Conservation (phyloP, 1,284 basidiomycete species). For the Ustilago bromivora region DNA sequence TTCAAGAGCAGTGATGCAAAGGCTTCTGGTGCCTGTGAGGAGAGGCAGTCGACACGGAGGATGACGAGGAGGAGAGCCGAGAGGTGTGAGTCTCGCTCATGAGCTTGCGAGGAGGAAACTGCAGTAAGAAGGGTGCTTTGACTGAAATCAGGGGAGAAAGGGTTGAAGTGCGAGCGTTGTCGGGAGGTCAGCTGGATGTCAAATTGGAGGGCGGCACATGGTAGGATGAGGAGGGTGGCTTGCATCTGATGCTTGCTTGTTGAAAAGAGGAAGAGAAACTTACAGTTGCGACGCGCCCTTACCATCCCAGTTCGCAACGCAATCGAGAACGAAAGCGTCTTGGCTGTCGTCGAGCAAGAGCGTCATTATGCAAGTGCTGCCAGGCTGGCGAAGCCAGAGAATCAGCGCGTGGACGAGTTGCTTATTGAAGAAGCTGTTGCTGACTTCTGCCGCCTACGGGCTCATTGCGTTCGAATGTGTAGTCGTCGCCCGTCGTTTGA, state of each 20-base stretch:
- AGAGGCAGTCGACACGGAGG: constrained; percentile 20
- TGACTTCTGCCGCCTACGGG: background rate
- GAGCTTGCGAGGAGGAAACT: background rate
- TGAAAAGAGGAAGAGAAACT: constrained; percentile 11
- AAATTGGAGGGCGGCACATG: background rate
- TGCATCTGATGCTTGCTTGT: background rate
- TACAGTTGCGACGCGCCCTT: constrained; percentile 40
- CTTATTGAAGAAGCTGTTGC: background rate
- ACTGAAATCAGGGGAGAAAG: constrained; percentile 2
- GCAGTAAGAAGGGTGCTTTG: constrained; percentile 17
- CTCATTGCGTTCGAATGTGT: constrained; percentile 5
- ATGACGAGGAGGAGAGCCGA: constrained; percentile 11
- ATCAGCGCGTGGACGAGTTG: background rate
- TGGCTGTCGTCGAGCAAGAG: background rate
- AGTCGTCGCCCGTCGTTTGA: background rate
- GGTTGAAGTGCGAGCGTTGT: constrained; percentile 9
- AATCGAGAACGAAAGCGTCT: constrained; percentile 23
- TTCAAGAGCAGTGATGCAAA: constrained; percentile 10
- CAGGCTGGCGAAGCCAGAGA: background rate
- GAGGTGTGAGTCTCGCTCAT: constrained; percentile 9
- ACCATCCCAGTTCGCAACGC: constrained; percentile 21
- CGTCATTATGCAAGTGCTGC: constrained; percentile 15
- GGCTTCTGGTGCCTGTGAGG: constrained; percentile 11
- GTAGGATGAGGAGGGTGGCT: background rate
- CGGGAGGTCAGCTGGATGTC: constrained; percentile 18